A percentile compares a stretch with the other conserved stretches of the same genome.
phyloP scores from a whole-genome alignment of 1,139 yeast species.

The Yamadazyma aaseri region DNA sequence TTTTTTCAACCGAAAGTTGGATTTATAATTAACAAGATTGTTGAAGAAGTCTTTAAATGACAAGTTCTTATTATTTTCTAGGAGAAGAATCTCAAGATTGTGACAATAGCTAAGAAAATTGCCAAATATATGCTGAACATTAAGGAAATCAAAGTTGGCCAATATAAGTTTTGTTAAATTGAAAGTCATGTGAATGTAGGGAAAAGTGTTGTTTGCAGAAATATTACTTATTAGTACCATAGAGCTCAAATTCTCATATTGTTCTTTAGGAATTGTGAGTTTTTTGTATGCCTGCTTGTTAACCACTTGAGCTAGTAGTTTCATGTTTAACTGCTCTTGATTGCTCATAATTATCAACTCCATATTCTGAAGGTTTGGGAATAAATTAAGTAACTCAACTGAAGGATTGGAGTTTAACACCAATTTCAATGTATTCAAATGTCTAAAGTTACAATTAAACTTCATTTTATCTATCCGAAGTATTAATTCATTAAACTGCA shows the following conservation, averaged over 20 bases:
- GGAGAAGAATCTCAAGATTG: constrained; percentile 21
- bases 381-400: constrained; percentile 23
- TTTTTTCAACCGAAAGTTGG: constrained; percentile 24
- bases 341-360: constrained; percentile 21
- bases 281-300: constrained; percentile 10
- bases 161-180: constrained; percentile 26
- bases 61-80: constrained; percentile 37
- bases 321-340: neutral
- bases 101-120: constrained; percentile 23
- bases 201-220: constrained; percentile 12
- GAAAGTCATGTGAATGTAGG: constrained; percentile 20
- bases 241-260: constrained; percentile 1
- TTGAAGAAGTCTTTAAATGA: constrained; percentile 29
- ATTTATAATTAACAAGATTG: constrained; percentile 30
- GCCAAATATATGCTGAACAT: constrained; percentile 29
- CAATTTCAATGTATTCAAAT: constrained; percentile 22
- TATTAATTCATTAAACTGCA: constrained; percentile 27
- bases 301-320: constrained; percentile 3
- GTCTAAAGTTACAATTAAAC: constrained; percentile 27
- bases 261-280: constrained; percentile 3
- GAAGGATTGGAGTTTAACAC: constrained; percentile 26
- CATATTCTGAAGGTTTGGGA: constrained; percentile 25
- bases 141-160: constrained; percentile 32
- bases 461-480: constrained; percentile 24
- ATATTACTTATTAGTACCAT: constrained; percentile 31